phyloP scores from a whole-genome alignment of 805 yeast species.

The Pichia ethanolica region DNA sequence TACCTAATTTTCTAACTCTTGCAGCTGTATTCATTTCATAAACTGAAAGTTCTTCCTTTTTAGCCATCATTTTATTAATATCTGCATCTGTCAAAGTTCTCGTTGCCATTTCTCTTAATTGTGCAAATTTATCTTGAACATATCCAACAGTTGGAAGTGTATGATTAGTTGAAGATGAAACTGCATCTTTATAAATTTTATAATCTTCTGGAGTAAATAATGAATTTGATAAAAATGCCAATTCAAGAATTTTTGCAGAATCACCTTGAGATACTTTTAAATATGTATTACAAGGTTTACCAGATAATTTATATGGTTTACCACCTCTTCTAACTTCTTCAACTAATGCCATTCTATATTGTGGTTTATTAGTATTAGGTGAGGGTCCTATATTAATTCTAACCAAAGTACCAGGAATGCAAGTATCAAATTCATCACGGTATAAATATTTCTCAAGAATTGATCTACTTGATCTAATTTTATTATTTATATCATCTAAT shows the following conservation, averaged over 20 bases:
- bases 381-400: constrained; percentile 75
- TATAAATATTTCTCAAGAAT: constrained; percentile 68
- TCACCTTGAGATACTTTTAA: constrained; percentile 78
- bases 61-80: constrained; percentile 69
- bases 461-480: constrained; percentile 69
- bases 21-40: constrained; percentile 56
- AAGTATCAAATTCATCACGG: constrained; percentile 71
- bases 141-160: constrained; percentile 57
- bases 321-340: constrained; percentile 43
- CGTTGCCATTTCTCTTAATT: constrained; percentile 54
- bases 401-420: constrained; percentile 68
- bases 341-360: constrained; percentile 79
- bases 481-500: constrained; percentile 55
- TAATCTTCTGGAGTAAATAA: constrained; percentile 66
- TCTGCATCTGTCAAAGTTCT: constrained; percentile 64
- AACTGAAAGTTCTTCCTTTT: constrained; percentile 53
- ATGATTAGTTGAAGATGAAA: constrained; percentile 45
- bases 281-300: constrained; percentile 41
- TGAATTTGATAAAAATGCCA: constrained; percentile 75
- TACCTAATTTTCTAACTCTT: constrained; percentile 68
- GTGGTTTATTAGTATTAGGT: constrained; percentile 50
- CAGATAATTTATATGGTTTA: constrained; percentile 36
- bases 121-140: constrained; percentile 55
- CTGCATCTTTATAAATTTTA: constrained; percentile 54
- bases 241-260: constrained; percentile 64